Base-by-base conservation (phyloP, 176 grass and related monocot species). In the Lolium multiflorum region DNA sequence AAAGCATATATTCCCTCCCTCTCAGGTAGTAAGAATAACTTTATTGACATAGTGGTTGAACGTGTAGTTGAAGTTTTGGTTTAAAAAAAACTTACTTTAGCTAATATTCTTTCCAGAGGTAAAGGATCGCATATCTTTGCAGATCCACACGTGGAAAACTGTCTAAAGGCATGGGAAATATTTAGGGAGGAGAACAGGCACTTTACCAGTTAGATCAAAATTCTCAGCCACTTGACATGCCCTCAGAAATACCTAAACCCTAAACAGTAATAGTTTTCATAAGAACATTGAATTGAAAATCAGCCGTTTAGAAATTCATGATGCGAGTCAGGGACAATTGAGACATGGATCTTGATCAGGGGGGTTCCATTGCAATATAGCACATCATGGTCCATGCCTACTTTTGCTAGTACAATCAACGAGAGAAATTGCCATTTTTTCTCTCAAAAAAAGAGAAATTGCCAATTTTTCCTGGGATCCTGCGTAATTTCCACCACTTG, bases 1-100 rank as follows among this genome's bases (percentile, higher is more conserved):
- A 58, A 47, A 79, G 62, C 60, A 78, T 56, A 70, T 79, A 78
- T 86, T 85, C 49, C 75, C 15, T 44, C 54, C 39, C 15, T 44
- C 54, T 25, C 24, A 76, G 73, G 15, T 54, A 50, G 28, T 21
- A 52, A 5, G 39, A 76, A 56, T 14, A 18, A 24, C 80, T 31
- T 77, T 82, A 31, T 49, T 22, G 71, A 56, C 55, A 20, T 65
- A 9, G 26, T 37, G 63, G 35, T 17, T 8, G 71, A 77, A 49
- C 71, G 71, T 57, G 15, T 57, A 24, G 35, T 22, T 57, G 71
- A 77, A 77, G 71, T 77, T 68, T 77, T 70, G 15, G 3, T 62
- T 37, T 54, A 6, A 55, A 66, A 55, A 66, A 38, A 41, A 18
- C 0, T 7, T 5, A 31, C 63, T 20, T 60, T 73, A 7, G 5